phyloP scores from a whole-genome alignment of 2,329 filamentous ascomycete genomes.

The Sphaerostilbella broomeana region DNA sequence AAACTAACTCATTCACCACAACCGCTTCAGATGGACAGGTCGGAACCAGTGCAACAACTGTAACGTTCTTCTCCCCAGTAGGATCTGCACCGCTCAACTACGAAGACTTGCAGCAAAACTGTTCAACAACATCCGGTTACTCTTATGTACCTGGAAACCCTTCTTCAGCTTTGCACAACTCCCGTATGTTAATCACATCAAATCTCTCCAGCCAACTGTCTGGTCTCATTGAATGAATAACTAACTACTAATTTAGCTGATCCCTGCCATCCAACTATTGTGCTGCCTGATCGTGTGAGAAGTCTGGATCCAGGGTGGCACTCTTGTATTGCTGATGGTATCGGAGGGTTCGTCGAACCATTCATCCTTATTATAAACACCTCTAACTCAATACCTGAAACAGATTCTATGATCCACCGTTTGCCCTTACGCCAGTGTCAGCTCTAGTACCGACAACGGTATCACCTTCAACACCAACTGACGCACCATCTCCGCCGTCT shows the following conservation, averaged over 20 bases:
- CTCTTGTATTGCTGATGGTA: conserved; percentile 7
- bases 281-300: conserved; percentile 8
- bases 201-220: too few species aligned
- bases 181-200: conserved; percentile 4
- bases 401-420: conserved; percentile 12
- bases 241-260: conserved; percentile 5
- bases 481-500: conserved; percentile 2
- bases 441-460: conserved; percentile 1
- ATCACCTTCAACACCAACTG: conserved; percentile 1
- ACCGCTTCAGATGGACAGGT: neutral
- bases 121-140: conserved; percentile 12
- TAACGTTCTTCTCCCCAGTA: neutral
- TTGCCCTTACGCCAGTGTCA: conserved; percentile 5
- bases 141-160: conserved; percentile 8
- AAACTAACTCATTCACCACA: neutral
- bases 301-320: conserved; percentile 12
- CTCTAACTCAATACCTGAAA: neutral
- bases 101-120: conserved; percentile 10
- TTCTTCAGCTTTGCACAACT: neutral
- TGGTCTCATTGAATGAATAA: neutral
- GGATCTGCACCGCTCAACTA: conserved; percentile 10
- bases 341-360: conserved; percentile 9
- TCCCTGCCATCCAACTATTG: conserved; percentile 14
- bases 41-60: neutral
- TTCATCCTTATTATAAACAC: neutral